phyloP scores from a whole-genome alignment of 106 monocot genomes.

The Iris macrosiphon region DNA sequence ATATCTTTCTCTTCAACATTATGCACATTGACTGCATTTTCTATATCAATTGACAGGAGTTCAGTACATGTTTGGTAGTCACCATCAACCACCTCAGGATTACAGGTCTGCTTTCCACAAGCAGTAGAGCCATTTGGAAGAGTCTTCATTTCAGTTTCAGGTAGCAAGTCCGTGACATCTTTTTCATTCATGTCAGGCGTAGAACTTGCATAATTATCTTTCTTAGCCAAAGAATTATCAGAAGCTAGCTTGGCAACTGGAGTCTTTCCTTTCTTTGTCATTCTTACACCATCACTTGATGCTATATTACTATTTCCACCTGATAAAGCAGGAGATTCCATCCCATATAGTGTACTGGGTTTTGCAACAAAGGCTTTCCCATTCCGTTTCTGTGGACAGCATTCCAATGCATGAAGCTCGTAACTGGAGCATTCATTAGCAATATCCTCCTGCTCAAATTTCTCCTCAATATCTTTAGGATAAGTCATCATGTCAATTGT shows the following conservation, averaged over 20 bases:
- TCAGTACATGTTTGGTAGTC: too few species aligned
- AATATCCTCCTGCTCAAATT: too few species aligned
- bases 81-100: background rate
- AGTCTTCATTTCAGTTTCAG: slow-evolving; percentile 7
- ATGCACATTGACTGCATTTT: too few species aligned
- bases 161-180: background rate
- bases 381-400: slow-evolving; percentile 13
- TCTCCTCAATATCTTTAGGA: too few species aligned
- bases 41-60: too few species aligned
- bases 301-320: slow-evolving; percentile 28
- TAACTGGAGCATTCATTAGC: too few species aligned
- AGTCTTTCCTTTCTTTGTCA: slow-evolving; percentile 6
- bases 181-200: background rate
- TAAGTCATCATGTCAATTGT: too few species aligned
- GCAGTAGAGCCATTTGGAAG: background rate
- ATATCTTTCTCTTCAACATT: background rate
- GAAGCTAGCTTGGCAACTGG: slow-evolving; percentile 2
- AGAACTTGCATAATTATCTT: slow-evolving; percentile 4
- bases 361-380: too few species aligned
- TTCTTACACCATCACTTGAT: slow-evolving; percentile 7
- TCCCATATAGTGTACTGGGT: too few species aligned
- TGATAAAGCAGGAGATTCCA: slow-evolving; percentile 16
- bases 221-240: slow-evolving; percentile 3
- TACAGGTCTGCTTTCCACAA: background rate
- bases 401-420: too few species aligned